Base-by-base conservation (phyloP, 768 basidiomycete species). In the Arthromyces matolae region DNA sequence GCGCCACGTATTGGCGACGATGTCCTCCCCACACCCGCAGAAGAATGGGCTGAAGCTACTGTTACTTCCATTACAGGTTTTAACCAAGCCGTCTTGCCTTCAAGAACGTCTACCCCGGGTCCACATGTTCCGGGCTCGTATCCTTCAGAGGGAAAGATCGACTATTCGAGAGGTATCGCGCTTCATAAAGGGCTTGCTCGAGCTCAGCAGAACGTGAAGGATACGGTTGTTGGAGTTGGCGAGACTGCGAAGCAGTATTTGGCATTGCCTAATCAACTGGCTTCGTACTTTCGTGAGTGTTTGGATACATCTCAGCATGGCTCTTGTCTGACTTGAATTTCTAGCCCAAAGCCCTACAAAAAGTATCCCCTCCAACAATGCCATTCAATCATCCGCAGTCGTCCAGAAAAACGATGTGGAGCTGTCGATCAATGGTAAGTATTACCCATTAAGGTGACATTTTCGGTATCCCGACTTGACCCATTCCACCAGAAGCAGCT, bases 151-250 rank as follows among this genome's bases (percentile, higher is more conserved):
- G 19, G 39, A 14, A 47, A 25, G 13, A 9, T 25, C 18, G 27
- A 46, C 4, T 46, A 36, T 9, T 41, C 29, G 3, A 37, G 31
- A 29, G 40, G 37, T 4, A 33, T 42, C 3, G 51, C 47, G 10
- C 37, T 51, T 19, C 55, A 60, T 20, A 44, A 56, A n/a, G 47
- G 55, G 24, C 56, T 58, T 28, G 42, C 63, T 24, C 63, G 60
- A 3, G 52, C 41, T 9, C 60, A 57, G 32, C 46, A 53, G 16
- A 55, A 58, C 24, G 55, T 64, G 4, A 54, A 54, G 51, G 48
- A 59, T 20, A 55, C 54, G 4, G 28, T 64, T 12, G 25, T 43
- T 16, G 53, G 48, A 19, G 61, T 55, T 7, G 48, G 52, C 7
- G 55, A 53, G 31, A 54, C 53, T 6, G 61, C 56, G 2, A 55